phyloP scores from a whole-genome alignment of 1,139 yeast genomes.

The Hanseniaspora sp. region DNA sequence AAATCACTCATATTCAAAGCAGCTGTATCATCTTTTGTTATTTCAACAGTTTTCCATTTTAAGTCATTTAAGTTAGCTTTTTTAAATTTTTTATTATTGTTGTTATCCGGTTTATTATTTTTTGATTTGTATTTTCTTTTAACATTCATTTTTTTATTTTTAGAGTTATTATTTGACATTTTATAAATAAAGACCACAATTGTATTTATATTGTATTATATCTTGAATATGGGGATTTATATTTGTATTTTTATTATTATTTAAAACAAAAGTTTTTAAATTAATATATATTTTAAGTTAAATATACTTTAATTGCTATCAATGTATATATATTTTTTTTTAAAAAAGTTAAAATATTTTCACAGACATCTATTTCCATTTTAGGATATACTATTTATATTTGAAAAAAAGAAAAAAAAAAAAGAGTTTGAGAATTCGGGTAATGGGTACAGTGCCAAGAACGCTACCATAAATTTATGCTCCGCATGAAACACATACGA shows the following conservation, averaged over 20 bases:
- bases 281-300: no score
- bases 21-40: slow-evolving; percentile 49
- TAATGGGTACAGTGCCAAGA: no score
- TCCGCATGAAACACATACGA: no score
- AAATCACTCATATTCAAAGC: slow-evolving; percentile 50
- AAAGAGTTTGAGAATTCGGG: background rate
- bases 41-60: slow-evolving; percentile 70
- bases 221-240: no score
- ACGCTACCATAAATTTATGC: no score
- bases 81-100: slow-evolving; percentile 26
- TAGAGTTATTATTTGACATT: slow-evolving; percentile 8
- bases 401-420: background rate
- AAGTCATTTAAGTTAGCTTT: slow-evolving; percentile 43
- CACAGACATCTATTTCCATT: background rate
- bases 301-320: no score
- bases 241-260: no score
- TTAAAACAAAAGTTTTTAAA: no score
- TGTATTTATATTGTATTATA: background rate
- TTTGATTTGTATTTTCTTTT: slow-evolving; percentile 15
- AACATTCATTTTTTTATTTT: slow-evolving; percentile 3
- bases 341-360: background rate
- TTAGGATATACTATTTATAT: background rate
- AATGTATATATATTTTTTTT: background rate
- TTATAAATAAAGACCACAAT: background rate
- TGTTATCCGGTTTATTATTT: background rate